Conservation (phyloP, 805 yeast genomes). For the Zygosaccharomyces lentus region DNA sequence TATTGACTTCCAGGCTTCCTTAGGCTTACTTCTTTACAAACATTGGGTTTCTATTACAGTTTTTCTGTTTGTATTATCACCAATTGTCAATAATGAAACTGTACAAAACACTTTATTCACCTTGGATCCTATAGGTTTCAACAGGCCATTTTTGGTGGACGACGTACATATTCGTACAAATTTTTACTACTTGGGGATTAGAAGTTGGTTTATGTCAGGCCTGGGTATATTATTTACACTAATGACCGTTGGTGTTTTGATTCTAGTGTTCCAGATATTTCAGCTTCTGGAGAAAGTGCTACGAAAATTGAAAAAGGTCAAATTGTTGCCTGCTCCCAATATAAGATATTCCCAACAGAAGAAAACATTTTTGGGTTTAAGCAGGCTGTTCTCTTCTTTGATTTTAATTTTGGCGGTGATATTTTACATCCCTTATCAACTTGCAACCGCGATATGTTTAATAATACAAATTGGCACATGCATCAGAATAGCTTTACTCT, state of each 20-base stretch:
- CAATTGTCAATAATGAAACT: slow-evolving; percentile 31
- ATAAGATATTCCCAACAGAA: background rate
- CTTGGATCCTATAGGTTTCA: slow-evolving; percentile 52
- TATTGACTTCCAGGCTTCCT: slow-evolving; percentile 44
- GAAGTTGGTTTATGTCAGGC: slow-evolving; percentile 51
- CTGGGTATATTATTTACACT: slow-evolving; percentile 53
- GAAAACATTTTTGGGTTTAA: slow-evolving; percentile 6
- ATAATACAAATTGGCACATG: slow-evolving; percentile 55
- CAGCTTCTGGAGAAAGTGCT: slow-evolving; percentile 4
- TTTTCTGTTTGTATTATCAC: slow-evolving; percentile 37
- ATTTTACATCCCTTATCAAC: slow-evolving; percentile 73
- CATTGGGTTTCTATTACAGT: slow-evolving; percentile 25
- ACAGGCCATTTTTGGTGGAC: slow-evolving; percentile 43
- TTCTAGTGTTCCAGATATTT: slow-evolving; percentile 7
- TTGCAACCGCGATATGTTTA: slow-evolving; percentile 61
- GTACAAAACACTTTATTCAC: slow-evolving; percentile 40
- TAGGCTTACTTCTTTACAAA: slow-evolving; percentile 37
- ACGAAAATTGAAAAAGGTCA: background rate
- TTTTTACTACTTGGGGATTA: slow-evolving; percentile 63
- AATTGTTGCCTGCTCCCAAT: background rate
- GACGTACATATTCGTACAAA: slow-evolving; percentile 41
- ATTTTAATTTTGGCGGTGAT: slow-evolving; percentile 46
- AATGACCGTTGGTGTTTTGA: slow-evolving; percentile 25
- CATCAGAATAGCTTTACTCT: slow-evolving; percentile 34
- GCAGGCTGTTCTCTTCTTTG: slow-evolving; percentile 30